A percentile compares a stretch with the other conserved stretches of the same genome.
phyloP scores from a whole-genome alignment of 139 green algal species.

The Gonium pectorale region DNA sequence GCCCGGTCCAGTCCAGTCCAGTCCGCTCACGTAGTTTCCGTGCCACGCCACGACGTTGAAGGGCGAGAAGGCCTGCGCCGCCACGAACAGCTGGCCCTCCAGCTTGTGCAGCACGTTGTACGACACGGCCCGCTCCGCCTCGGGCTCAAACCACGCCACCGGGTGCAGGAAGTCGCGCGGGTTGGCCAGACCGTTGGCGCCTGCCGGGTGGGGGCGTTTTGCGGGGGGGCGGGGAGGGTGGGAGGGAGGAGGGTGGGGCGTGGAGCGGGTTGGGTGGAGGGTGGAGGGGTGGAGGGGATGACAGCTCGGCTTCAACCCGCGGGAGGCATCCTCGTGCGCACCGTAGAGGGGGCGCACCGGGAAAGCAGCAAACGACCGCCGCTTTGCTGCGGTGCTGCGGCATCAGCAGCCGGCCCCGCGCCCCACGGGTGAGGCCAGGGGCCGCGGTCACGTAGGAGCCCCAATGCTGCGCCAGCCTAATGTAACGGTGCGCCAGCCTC shows the following conservation, averaged over 20 bases:
- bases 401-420: too few relatives aligned
- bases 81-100: constrained; percentile 88
- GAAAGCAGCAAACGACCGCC: too few relatives aligned
- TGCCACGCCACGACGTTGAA: constrained; percentile 96
- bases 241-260: neutral
- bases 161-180: constrained; percentile 90
- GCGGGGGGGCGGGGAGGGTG: neutral
- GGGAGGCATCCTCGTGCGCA: too few relatives aligned
- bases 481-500: too few relatives aligned
- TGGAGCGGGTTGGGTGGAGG: neutral
- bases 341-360: too few relatives aligned
- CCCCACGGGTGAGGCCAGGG: too few relatives aligned
- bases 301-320: too few relatives aligned
- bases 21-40: constrained; percentile 75
- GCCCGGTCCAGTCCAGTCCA: too few relatives aligned
- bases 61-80: constrained; percentile 85
- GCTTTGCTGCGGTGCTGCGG: too few relatives aligned
- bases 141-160: constrained; percentile 65
- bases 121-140: constrained; percentile 18
- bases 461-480: too few relatives aligned
- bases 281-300: neutral
- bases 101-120: constrained; percentile 85
- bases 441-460: too few relatives aligned
- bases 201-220: constrained; percentile 42
- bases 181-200: constrained; percentile 92